Evolutionary conservation across 2,329 filamentous ascomycete species (phyloP).

Genomic region (Aspergillus sp.): DNA sequence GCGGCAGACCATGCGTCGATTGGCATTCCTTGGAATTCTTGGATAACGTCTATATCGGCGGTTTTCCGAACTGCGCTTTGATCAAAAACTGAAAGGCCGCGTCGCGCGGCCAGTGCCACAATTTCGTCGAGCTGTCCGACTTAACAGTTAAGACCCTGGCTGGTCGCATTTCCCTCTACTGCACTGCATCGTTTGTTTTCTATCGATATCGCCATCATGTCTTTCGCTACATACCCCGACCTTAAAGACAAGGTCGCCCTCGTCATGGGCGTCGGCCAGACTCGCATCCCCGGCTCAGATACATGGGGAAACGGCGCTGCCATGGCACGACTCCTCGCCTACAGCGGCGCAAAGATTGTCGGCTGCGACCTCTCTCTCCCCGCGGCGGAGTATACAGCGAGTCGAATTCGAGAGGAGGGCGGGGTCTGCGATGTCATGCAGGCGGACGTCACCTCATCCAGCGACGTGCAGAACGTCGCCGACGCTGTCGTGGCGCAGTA

Average conservation of each 20-base stretch:
- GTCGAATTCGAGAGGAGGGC: constrained; percentile 22
- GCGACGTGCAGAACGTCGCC: constrained; percentile 53
- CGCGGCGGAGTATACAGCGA: background rate
- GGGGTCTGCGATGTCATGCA: constrained; percentile 44
- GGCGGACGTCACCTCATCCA: constrained; percentile 54
- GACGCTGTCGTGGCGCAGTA: constrained; percentile 53
- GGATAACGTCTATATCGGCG: background rate
- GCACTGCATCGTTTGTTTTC: too few species aligned
- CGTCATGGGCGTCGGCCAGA: constrained; percentile 35
- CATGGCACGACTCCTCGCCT: constrained; percentile 49
- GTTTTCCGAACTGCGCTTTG: too few species aligned
- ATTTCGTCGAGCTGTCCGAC: too few species aligned
- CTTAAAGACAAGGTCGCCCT: constrained; percentile 21
- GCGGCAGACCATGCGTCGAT: too few species aligned
- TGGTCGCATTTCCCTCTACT: too few species aligned
- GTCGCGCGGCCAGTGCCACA: too few species aligned
- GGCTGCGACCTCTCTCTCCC: constrained; percentile 51
- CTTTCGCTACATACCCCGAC: constrained; percentile 1
- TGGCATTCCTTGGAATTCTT: background rate
- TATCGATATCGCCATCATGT: background rate
- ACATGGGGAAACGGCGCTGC: constrained; percentile 55
- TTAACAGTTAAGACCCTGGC: too few species aligned
- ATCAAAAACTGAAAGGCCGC: too few species aligned
- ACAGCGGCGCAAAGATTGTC: constrained; percentile 51
- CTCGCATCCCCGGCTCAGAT: constrained; percentile 27